Conservation (phyloP, 495 filamentous ascomycete species). For the Talaromyces adpressus region DNA sequence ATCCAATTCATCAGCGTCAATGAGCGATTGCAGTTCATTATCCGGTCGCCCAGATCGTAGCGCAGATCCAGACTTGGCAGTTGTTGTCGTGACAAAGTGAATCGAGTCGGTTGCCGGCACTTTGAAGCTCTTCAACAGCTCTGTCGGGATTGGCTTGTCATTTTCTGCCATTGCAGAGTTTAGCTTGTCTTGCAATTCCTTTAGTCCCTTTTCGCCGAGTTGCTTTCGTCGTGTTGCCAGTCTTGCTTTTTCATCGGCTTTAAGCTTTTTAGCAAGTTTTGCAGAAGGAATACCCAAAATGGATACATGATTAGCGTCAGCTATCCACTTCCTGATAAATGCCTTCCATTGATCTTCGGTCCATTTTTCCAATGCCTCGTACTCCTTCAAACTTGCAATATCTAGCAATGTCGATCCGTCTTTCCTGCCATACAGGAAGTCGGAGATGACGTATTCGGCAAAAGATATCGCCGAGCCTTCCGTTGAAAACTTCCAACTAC, state of each 20-base stretch:
- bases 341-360: conserved; percentile 72
- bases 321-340: conserved; percentile 77
- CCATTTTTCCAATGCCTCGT: conserved; percentile 74
- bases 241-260: conserved; percentile 58
- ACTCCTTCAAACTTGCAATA: conserved; percentile 60
- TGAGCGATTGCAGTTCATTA: conserved; percentile 65
- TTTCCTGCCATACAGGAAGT: conserved; percentile 83
- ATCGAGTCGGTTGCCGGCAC: conserved; percentile 83
- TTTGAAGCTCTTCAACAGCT: conserved; percentile 68
- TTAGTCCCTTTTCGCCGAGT: conserved; percentile 60
- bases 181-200: conserved; percentile 65
- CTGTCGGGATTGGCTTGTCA: conserved; percentile 69
- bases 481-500: conserved; percentile 69
- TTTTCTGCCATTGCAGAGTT: conserved; percentile 75
- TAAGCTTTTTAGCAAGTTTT: conserved; percentile 62
- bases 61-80: conserved; percentile 78
- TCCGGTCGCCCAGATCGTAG: conserved; percentile 55
- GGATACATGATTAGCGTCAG: conserved; percentile 77
- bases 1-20: conserved; percentile 60
- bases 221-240: conserved; percentile 49
- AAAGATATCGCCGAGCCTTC: conserved; percentile 72
- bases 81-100: conserved; percentile 85
- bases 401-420: conserved; percentile 74
- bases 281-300: conserved; percentile 79
- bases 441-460: conserved; percentile 73